Percentiles rank a stretch among this genome's conserved stretches.
Conservation (phyloP, 2,329 filamentous ascomycete species). For the Fusarium aywerte region DNA sequence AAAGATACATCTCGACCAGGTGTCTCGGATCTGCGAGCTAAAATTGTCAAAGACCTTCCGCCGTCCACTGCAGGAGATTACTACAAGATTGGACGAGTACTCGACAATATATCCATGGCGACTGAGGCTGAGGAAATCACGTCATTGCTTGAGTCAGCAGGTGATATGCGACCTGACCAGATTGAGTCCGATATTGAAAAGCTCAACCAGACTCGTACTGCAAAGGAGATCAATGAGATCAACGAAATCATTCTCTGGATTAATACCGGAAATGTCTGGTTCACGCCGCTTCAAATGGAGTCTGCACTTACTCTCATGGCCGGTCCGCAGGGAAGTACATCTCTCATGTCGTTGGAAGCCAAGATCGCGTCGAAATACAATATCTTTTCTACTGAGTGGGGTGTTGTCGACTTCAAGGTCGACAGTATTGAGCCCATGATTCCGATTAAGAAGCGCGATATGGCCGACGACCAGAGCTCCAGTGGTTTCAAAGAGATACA, state of each 20-base stretch:
- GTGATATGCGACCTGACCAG: neutral
- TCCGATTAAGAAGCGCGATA: neutral
- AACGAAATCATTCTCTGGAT: constrained; percentile 2
- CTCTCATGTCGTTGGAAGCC: neutral
- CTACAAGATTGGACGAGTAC: neutral
- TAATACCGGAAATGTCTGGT: neutral
- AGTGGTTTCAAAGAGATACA: constrained; percentile 1
- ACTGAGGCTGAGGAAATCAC: neutral
- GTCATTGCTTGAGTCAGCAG: neutral
- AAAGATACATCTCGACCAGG: neutral
- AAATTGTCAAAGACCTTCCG: neutral
- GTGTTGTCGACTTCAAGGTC: rapidly evolving
- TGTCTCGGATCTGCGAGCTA: neutral
- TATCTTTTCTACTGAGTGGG: neutral
- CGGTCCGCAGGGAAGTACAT: neutral
- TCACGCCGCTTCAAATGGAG: neutral
- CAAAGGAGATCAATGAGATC: neutral
- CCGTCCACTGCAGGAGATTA: neutral
- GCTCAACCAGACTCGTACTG: neutral
- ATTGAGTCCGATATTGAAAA: neutral
- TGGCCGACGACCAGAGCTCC: neutral
- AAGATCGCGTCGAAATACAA: constrained; percentile 1
- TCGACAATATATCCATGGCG: neutral
- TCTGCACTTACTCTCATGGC: neutral
- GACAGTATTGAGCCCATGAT: neutral